Conservation (phyloP, 2,329 filamentous ascomycete species). For the Dothistroma pini region DNA sequence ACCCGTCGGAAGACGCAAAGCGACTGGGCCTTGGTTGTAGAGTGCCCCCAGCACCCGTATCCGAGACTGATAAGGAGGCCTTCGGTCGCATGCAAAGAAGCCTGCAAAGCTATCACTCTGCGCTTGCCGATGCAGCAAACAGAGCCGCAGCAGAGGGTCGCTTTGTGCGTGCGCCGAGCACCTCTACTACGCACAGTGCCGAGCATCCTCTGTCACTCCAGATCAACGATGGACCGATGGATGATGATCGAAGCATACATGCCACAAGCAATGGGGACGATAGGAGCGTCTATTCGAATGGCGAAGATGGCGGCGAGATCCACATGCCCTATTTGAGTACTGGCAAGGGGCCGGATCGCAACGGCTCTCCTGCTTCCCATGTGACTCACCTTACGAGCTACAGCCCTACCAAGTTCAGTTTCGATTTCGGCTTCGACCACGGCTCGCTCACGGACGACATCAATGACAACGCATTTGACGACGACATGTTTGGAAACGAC, state of each 20-base stretch:
- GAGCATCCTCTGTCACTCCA: neutral
- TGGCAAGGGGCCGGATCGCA: constrained; percentile 11
- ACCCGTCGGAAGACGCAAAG: constrained; percentile 34
- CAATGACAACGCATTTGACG: constrained; percentile 49
- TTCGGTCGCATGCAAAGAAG: constrained; percentile 51
- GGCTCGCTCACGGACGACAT: constrained; percentile 56
- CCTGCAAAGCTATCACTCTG: constrained; percentile 73
- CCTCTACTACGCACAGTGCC: constrained; percentile 15
- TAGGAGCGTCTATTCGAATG: constrained; percentile 22
- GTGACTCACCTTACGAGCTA: constrained; percentile 19
- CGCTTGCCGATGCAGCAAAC: constrained; percentile 75
- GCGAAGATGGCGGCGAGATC: constrained; percentile 16
- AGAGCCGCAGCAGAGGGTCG: constrained; percentile 72
- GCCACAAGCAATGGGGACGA: constrained; percentile 12
- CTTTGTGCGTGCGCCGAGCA: constrained; percentile 54
- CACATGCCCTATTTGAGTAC: constrained; percentile 9
- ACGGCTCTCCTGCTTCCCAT: constrained; percentile 14
- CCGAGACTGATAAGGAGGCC: constrained; percentile 31
- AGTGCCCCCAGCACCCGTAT: constrained; percentile 53
- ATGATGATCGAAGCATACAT: neutral
- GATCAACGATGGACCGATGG: neutral
- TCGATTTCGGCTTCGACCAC: constrained; percentile 41
- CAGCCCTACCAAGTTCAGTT: constrained; percentile 30
- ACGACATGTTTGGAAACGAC: constrained; percentile 53
- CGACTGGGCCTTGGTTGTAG: constrained; percentile 28